A percentile compares a stretch with the other conserved stretches of the same genome.
phyloP scores from a whole-genome alignment of 1,139 yeast genomes.

The Sugiyamaella grinbergsii region DNA sequence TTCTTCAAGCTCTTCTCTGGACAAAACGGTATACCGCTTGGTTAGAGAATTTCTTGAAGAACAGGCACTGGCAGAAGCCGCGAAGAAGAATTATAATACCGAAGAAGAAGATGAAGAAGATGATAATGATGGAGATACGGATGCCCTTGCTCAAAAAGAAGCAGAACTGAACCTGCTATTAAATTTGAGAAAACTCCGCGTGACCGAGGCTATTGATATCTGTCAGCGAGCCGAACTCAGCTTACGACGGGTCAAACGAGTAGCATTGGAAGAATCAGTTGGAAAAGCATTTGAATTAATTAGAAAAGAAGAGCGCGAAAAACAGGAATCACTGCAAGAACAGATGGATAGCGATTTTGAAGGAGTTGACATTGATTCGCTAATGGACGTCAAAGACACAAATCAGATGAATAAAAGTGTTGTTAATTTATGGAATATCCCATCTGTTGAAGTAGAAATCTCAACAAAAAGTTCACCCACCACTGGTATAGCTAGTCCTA shows the following conservation, averaged over 20 bases:
- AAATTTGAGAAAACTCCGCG: constrained; percentile 28
- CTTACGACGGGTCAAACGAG: constrained; percentile 66
- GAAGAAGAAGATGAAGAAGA: not conserved
- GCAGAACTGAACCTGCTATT: constrained; percentile 22
- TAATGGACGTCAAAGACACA: constrained; percentile 55
- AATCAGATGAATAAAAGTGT: constrained; percentile 78
- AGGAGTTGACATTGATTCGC: constrained; percentile 48
- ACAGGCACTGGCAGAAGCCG: constrained; percentile 18
- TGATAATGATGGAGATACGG: constrained; percentile 1
- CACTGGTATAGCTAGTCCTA: constrained; percentile 23
- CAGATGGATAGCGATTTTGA: constrained; percentile 47
- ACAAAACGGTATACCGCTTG: constrained; percentile 31
- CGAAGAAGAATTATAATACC: constrained; percentile 5
- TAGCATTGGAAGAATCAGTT: constrained; percentile 57
- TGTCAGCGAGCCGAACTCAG: constrained; percentile 33
- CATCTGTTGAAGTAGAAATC: constrained; percentile 22
- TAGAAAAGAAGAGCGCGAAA: constrained; percentile 48
- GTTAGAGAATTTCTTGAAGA: constrained; percentile 31
- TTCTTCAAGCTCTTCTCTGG: constrained; percentile 19
- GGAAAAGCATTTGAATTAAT: constrained; percentile 54
- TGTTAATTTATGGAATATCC: constrained; percentile 64
- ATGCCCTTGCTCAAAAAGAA: constrained; percentile 18
- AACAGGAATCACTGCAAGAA: constrained; percentile 31
- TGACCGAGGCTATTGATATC: constrained; percentile 30
- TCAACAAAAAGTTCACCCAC: constrained; percentile 12